These are phyloP conservation scores for Craterostigma plantagineum DNA, from an alignment of 257 asterid species.

Conservation along the genomic window DNA sequence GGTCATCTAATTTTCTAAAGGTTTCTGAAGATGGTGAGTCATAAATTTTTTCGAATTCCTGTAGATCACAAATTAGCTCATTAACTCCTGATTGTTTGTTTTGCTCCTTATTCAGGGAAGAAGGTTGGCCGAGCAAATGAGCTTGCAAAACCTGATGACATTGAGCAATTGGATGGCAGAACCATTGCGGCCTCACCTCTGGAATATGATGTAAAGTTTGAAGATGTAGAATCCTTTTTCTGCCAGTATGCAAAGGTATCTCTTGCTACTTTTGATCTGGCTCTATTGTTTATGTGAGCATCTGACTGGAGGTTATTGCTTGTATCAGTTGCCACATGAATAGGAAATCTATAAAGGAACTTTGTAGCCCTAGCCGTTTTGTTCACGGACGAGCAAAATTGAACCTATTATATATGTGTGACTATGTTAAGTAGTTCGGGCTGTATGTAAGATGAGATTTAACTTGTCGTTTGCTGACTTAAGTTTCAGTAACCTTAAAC, in stretches of 20 bases:
- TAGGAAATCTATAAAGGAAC: no score
- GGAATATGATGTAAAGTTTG: constrained; percentile 60
- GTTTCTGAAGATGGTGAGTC: constrained; percentile 65
- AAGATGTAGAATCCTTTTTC: constrained; percentile 67
- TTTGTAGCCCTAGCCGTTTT: no score
- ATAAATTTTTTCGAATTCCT: not conserved
- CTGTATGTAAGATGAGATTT: no score
- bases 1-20: constrained; percentile 56
- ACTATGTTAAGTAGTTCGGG: no score
- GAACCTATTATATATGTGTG: no score
- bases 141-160: constrained; percentile 63
- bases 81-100: constrained; percentile 4
- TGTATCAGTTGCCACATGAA: no score
- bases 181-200: constrained; percentile 85
- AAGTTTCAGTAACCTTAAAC: no score
- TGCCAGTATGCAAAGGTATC: constrained; percentile 50
- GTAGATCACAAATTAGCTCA: not conserved
- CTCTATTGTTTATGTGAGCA: no score
- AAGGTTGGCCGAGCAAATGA: constrained; percentile 67
- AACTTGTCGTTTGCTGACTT: no score
- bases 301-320: no score
- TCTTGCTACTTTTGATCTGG: not conserved
- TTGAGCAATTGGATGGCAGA: constrained; percentile 58
- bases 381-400: not conserved
- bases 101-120: constrained; percentile 24